These are phyloP conservation scores for Paracoccidioides lutzii DNA, from an alignment of 2,329 filamentous ascomycete species.

Conservation along the genomic window DNA sequence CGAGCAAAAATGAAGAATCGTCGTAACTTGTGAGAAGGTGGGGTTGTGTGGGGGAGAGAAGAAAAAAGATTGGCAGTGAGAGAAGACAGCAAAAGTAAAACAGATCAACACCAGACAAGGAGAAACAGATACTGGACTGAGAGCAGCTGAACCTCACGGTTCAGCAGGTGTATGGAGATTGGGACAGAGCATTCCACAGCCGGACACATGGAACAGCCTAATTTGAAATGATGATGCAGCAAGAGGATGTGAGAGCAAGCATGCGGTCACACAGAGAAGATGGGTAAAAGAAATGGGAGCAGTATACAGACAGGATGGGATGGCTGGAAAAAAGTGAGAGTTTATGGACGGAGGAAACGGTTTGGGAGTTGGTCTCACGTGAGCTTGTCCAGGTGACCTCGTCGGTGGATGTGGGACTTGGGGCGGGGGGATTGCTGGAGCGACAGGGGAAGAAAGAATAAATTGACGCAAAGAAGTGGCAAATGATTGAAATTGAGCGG, in stretches of 20 bases:
- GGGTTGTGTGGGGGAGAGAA: no score
- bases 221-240: not conserved
- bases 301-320: not conserved
- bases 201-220: not conserved
- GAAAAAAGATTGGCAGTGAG: not conserved
- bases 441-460: not conserved
- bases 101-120: not conserved
- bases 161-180: not conserved
- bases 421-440: not conserved
- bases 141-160: constrained; percentile 1
- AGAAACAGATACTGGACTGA: not conserved
- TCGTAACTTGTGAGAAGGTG: no score
- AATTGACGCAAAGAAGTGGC: not conserved
- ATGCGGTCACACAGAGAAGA: constrained; percentile 2
- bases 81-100: not conserved
- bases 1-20: not conserved
- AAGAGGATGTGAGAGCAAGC: constrained; percentile 2
- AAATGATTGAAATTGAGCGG: not conserved
- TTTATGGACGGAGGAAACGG: not conserved
- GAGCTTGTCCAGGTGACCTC: constrained; percentile 10
- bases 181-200: not conserved
- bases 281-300: not conserved
- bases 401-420: not conserved
- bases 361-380: constrained; percentile 4
- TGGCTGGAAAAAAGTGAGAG: not conserved